Base-by-base conservation (phyloP, 306 rosid species). In the Acacia confusa region DNA sequence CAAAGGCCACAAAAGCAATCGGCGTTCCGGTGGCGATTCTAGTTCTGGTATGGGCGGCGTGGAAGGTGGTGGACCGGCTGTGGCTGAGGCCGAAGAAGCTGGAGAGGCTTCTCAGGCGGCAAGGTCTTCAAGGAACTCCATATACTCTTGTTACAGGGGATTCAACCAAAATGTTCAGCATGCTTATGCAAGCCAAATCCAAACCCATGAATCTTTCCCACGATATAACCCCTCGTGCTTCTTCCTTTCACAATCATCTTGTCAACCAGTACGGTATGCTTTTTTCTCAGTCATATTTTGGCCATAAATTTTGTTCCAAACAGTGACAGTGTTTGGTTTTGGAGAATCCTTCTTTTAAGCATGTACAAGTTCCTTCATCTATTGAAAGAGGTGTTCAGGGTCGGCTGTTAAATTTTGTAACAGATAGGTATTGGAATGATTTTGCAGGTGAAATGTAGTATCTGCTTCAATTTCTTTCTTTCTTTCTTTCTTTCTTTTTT, bases 71-170 rank as follows among this genome's bases (percentile, higher is more conserved):
- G 32, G 71, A 65, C 2, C 74, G 82, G 88, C 53, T 84, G 9
- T 88, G 92, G 90, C 20, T 88, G 14, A 72, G 66, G 78, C 91
- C 91, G 0, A 86, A 86, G 81, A 76, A 34, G 65, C 52, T 84
- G 10, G 92, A 88, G 69, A 79, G 36, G 55, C n/a, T 9, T 14
- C 79, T 86, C 2, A 76, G 87, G 48, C 6, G 65, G 61, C 88
- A 86, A 80, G 87, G 92, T 9, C 61, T 84, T 20, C 3, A 13
- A 0, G 90, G 85, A 19, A 82, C 78, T 25, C 48, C 88, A 7
- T 88, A 88, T 20, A 72, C 67, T 48, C 5, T 88, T 53, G 27
- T 71, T 0, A 27, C 3, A 28, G 89, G 91, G 6, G 89, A 84
- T 73, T 9, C 50, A 60, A 81, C 38, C 71, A 78, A 84, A 10